Conservation (phyloP, 345 rosid species). For the Salix brachista region DNA sequence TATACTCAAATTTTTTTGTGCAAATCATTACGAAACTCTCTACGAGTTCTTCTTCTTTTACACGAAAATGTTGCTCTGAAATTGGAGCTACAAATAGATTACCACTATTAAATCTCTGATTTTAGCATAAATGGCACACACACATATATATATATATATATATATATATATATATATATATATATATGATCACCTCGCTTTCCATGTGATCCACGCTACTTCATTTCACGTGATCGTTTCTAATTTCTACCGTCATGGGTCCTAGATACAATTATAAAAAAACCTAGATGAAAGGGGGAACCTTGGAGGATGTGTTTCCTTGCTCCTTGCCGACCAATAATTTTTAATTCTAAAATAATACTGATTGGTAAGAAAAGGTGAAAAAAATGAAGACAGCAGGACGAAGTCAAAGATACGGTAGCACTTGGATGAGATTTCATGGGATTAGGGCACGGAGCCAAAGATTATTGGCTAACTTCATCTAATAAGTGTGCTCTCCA, state of each 20-base stretch:
- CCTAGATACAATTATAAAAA: background rate
- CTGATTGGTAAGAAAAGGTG: background rate
- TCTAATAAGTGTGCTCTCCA: no score
- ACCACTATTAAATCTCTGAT: background rate
- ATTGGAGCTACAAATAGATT: background rate
- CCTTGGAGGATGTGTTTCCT: background rate
- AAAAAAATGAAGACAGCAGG: no score
- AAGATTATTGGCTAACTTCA: no score
- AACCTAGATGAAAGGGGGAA: no score
- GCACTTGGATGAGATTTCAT: background rate
- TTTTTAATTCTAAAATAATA: background rate
- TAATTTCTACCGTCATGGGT: background rate
- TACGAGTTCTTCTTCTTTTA: background rate
- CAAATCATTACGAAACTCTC: background rate
- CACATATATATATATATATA: no score
- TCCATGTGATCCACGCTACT: background rate
- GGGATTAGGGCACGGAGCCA: no score
- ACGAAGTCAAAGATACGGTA: background rate
- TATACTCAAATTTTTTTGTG: background rate
- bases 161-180: no score
- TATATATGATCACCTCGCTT: background rate
- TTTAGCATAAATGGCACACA: background rate
- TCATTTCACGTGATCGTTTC: background rate
- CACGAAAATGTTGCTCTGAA: background rate
- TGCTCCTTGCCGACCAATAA: background rate